Evolutionary conservation across 2,329 filamentous ascomycete species (phyloP).

Genomic region (Blastomyces parvus): DNA sequence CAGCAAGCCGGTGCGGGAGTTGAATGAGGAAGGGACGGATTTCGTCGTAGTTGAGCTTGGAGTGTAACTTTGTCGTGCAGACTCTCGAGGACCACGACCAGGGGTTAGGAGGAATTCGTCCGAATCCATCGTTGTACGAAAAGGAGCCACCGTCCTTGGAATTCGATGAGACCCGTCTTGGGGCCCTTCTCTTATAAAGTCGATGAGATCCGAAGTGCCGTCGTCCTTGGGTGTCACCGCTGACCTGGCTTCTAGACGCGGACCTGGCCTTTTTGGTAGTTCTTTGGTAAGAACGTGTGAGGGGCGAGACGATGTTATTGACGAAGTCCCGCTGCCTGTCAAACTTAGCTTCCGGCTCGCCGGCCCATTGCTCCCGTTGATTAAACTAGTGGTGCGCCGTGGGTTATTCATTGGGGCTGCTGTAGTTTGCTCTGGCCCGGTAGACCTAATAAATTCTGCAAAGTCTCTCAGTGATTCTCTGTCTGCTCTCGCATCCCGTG

Average conservation of each 20-base stretch:
- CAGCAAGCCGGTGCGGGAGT: slow-evolving; percentile 64
- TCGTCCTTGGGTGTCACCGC: slow-evolving; percentile 53
- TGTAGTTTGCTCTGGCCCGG: slow-evolving; percentile 49
- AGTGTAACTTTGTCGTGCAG: slow-evolving; percentile 30
- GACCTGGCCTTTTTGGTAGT: slow-evolving; percentile 14
- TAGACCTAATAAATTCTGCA: slow-evolving; percentile 80
- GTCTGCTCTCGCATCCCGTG: slow-evolving; percentile 64
- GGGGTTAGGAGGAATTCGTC: slow-evolving; percentile 51
- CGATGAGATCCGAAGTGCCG: slow-evolving; percentile 78
- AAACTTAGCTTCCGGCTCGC: neutral
- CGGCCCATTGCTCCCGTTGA: neutral
- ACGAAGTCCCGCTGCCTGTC: neutral
- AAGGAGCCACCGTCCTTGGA: slow-evolving; percentile 72
- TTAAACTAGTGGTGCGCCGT: neutral
- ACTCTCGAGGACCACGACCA: slow-evolving; percentile 20
- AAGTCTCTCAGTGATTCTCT: slow-evolving; percentile 70
- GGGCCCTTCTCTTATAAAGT: slow-evolving; percentile 86
- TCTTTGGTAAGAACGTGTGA: neutral
- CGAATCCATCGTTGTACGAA: slow-evolving; percentile 75
- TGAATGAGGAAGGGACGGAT: slow-evolving; percentile 55
- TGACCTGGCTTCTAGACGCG: slow-evolving; percentile 61
- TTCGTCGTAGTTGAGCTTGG: slow-evolving; percentile 37
- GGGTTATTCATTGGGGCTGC: neutral
- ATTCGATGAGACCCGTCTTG: slow-evolving; percentile 62
- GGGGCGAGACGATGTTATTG: neutral